These are phyloP conservation scores for Cyberlindnera bimundalis DNA, from an alignment of 805 yeast genomes.

Conservation along the genomic window DNA sequence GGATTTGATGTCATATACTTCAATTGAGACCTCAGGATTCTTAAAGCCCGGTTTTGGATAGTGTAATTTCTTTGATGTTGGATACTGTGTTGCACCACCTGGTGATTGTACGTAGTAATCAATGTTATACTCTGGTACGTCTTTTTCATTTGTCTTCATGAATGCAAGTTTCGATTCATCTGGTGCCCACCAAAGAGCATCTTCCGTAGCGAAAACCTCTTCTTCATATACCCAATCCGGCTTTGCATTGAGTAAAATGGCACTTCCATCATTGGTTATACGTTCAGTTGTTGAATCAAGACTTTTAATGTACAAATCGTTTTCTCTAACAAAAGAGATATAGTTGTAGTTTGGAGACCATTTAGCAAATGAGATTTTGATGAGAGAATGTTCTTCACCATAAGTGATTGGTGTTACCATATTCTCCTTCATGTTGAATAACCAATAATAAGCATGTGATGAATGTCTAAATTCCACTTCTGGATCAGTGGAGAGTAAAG, in stretches of 20 bases:
- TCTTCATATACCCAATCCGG: constrained; percentile 97
- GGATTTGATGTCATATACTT: constrained; percentile 40
- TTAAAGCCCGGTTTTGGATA: constrained; percentile 84
- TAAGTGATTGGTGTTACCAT: constrained; percentile 30
- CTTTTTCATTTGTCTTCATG: constrained; percentile 65
- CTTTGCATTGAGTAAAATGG: constrained; percentile 68
- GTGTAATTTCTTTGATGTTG: constrained; percentile 53
- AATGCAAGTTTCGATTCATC: constrained; percentile 61
- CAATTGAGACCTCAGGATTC: constrained; percentile 64
- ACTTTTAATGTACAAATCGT: constrained; percentile 59
- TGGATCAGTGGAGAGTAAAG: constrained; percentile 51
- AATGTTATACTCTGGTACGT: constrained; percentile 65
- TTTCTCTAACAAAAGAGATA: constrained; percentile 61
- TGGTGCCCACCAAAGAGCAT: constrained; percentile 87
- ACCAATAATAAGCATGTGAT: constrained; percentile 38
- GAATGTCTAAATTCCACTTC: constrained; percentile 55
- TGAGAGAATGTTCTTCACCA: constrained; percentile 23
- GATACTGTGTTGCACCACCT: constrained; percentile 48
- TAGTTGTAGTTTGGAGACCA: constrained; percentile 74
- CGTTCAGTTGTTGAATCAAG: constrained; percentile 32
- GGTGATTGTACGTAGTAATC: constrained; percentile 64
- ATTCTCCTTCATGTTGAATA: constrained; percentile 31
- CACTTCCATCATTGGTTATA: constrained; percentile 64
- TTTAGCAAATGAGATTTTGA: constrained; percentile 42
- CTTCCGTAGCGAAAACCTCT: constrained; percentile 69